Conservation (phyloP, 768 basidiomycete species). For the Tylopilus subfusipes region DNA sequence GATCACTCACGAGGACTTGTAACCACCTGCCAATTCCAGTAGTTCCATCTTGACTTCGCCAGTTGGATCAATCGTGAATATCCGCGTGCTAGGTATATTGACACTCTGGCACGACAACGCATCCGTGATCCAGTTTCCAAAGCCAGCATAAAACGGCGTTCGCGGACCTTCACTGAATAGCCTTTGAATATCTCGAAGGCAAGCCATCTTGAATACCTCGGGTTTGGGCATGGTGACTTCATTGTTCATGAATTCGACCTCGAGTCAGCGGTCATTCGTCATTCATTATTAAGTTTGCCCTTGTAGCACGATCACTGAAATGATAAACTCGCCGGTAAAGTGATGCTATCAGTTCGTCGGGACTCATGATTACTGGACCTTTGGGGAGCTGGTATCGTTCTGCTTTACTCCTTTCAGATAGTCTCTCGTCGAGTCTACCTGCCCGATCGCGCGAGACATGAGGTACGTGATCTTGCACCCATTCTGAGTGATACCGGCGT, state of each 20-base stretch:
- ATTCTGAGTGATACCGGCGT: conserved; percentile 92
- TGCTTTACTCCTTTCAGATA: conserved; percentile 95
- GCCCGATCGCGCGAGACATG: conserved; percentile 94
- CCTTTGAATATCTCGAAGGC: conserved; percentile 89
- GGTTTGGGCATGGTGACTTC: conserved; percentile 99
- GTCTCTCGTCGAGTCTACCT: conserved; percentile 93
- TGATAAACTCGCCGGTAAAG: conserved; percentile 71
- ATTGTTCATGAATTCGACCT: conserved; percentile 36
- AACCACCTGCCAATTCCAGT: conserved; percentile 92
- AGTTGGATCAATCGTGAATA: conserved; percentile 94
- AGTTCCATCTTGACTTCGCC: conserved; percentile 98
- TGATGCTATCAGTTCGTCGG: conserved; percentile 90
- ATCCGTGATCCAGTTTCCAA: conserved; percentile 98
- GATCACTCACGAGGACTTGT: conserved; percentile 82
- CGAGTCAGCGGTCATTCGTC: neutral
- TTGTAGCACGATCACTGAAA: neutral
- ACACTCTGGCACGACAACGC: conserved; percentile 97
- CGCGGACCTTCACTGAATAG: conserved; percentile 71
- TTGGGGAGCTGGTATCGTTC: conserved; percentile 96
- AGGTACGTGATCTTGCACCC: conserved; percentile 99
- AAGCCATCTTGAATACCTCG: conserved; percentile 99
- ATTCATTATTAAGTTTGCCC: neutral
- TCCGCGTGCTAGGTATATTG: conserved; percentile 87
- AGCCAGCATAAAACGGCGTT: conserved; percentile 93
- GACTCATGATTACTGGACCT: conserved; percentile 98